phyloP scores from a whole-genome alignment of 2,329 filamentous ascomycete species.

The Penicillium sp. region DNA sequence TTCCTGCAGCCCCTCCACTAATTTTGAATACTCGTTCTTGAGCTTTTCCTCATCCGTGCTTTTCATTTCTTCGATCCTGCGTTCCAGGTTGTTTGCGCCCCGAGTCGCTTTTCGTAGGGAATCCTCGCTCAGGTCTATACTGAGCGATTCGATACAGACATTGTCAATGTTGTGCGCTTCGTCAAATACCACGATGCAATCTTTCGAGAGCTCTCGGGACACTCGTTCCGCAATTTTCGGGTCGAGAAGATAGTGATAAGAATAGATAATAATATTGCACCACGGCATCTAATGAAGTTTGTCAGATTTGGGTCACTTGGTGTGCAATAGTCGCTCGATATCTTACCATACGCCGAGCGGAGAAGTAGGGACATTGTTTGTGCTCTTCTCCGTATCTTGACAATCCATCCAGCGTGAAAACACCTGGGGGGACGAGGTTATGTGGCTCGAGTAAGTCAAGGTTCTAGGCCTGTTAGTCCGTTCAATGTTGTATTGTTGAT shows the following conservation, averaged over 20 bases:
- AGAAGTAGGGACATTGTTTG: slow-evolving; percentile 98
- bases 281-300: slow-evolving; percentile 74
- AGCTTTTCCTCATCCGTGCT: slow-evolving; percentile 92
- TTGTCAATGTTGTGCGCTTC: slow-evolving; percentile 99
- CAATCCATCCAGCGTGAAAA: slow-evolving; percentile 91
- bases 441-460: slow-evolving; percentile 92
- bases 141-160: slow-evolving; percentile 95
- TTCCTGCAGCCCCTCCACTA: slow-evolving; percentile 85
- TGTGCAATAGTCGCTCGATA: background rate
- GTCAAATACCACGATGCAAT: slow-evolving; percentile 98
- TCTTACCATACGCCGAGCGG: slow-evolving; percentile 81
- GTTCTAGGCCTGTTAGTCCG: slow-evolving; percentile 57
- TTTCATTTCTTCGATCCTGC: slow-evolving; percentile 90
- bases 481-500: background rate
- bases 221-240: slow-evolving; percentile 96
- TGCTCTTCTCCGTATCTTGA: slow-evolving; percentile 88
- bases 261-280: slow-evolving; percentile 99
- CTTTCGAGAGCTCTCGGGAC: slow-evolving; percentile 92
- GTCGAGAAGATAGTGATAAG: slow-evolving; percentile 95
- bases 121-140: slow-evolving; percentile 94
- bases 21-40: slow-evolving; percentile 90
- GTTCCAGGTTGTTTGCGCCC: slow-evolving; percentile 86
- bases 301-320: slow-evolving; percentile 18
- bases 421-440: slow-evolving; percentile 88
- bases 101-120: slow-evolving; percentile 86